Conservation (phyloP, 805 yeast species). For the Ogataea corticis region DNA sequence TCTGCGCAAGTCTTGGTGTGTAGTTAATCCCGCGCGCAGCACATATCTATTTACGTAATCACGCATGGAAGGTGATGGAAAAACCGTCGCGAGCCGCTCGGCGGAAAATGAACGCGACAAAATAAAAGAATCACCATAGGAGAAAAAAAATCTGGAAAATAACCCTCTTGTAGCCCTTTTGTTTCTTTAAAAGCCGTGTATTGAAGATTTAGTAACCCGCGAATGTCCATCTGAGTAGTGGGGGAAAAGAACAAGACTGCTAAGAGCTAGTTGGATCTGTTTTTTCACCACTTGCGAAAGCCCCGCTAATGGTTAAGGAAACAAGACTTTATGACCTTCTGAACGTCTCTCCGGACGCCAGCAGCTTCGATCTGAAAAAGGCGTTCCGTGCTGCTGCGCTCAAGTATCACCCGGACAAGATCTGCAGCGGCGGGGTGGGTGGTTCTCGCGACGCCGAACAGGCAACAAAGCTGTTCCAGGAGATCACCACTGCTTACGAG, state of each 20-base stretch:
- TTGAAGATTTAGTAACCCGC: not conserved
- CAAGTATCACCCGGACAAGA: conserved; percentile 90
- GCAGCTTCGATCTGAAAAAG: conserved; percentile 68
- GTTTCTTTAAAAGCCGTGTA: not conserved
- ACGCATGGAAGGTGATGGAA: conserved; percentile 12
- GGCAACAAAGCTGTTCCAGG: conserved; percentile 94
- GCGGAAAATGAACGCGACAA: conserved; percentile 1
- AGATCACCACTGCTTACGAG: conserved; percentile 93
- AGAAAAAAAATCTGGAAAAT: no score
- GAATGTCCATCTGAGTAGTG: conserved; percentile 4
- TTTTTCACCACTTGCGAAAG: not conserved
- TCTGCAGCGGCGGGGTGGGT: conserved; percentile 80
- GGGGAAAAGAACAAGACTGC: not conserved
- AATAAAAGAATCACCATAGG: not conserved
- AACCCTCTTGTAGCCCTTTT: no score
- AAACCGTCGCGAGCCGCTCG: conserved; percentile 3
- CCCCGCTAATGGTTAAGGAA: conserved; percentile 61
- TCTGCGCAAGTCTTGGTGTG: no score
- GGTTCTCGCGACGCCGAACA: conserved; percentile 43
- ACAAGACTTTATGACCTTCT: conserved; percentile 71
- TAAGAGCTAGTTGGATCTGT: not conserved
- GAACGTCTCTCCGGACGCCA: conserved; percentile 64
- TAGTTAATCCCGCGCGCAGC: not conserved
- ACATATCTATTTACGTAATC: not conserved
- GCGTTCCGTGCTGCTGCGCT: conserved; percentile 85